phyloP scores from a whole-genome alignment of 768 basidiomycete genomes.

The Rhizopogon roseolus region DNA sequence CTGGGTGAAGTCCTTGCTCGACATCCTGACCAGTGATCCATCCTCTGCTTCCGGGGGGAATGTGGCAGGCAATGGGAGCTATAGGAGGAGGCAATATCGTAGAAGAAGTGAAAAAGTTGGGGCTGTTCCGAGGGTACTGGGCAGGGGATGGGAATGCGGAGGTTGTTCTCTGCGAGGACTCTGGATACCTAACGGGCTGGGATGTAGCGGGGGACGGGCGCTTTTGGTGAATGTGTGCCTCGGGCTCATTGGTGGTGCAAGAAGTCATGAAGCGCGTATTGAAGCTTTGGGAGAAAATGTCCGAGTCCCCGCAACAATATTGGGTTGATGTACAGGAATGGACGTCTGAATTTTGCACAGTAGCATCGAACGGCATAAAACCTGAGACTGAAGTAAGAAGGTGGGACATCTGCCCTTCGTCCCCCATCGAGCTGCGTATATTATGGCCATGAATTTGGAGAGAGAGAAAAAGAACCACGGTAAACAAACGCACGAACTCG shows the following conservation, averaged over 20 bases:
- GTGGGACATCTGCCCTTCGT: neutral
- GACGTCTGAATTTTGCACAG: slow-evolving; percentile 14
- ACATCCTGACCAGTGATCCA: slow-evolving; percentile 17
- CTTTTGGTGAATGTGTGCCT: slow-evolving; percentile 20
- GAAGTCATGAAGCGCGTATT: slow-evolving; percentile 26
- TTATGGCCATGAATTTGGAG: neutral
- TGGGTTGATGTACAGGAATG: slow-evolving; percentile 7
- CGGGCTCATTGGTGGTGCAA: slow-evolving; percentile 18
- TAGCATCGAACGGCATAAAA: slow-evolving; percentile 6
- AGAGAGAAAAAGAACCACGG: neutral
- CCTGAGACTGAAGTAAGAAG: neutral
- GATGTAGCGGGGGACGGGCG: slow-evolving; percentile 8
- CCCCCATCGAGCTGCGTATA: neutral
- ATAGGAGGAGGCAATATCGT: slow-evolving; percentile 6
- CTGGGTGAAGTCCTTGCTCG: neutral
- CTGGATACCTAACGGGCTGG: slow-evolving; percentile 17
- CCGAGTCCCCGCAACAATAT: slow-evolving; percentile 7
- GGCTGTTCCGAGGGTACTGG: slow-evolving; percentile 5
- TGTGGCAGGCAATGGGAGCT: neutral
- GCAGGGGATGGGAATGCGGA: slow-evolving; percentile 15
- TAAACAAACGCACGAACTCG: neutral
- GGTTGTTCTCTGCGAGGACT: slow-evolving; percentile 27
- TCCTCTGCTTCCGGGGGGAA: neutral
- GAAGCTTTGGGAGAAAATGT: neutral
- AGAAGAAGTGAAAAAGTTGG: slow-evolving; percentile 6